A percentile compares a stretch with the other conserved stretches of the same genome.
phyloP scores from a whole-genome alignment of 139 green algal genomes.

The Auxenochlorella pyrenoidosa region DNA sequence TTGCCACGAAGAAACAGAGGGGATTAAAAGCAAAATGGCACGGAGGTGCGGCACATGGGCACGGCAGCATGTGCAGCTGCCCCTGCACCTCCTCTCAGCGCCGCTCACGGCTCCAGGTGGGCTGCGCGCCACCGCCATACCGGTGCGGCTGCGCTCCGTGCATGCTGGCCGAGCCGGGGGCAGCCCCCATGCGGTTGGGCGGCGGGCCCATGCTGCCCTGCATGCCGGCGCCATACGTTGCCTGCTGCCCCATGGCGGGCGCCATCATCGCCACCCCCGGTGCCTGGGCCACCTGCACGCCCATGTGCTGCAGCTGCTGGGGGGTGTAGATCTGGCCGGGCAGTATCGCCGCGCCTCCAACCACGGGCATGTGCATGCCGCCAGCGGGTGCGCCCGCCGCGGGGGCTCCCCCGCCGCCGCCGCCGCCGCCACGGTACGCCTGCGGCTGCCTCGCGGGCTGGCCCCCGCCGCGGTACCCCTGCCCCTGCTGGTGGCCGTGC shows the following conservation, averaged over 20 bases:
- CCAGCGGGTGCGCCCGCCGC: background rate
- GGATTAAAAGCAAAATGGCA: background rate
- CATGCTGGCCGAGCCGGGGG: background rate
- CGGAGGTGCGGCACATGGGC: background rate
- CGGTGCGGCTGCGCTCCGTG: background rate
- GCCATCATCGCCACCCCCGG: background rate
- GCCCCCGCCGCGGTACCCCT: slow-evolving; percentile 5
- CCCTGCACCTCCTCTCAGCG: background rate
- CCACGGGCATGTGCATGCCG: slow-evolving; percentile 20
- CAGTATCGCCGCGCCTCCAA: background rate
- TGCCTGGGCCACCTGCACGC: background rate
- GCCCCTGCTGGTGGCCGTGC: background rate
- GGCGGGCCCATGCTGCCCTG: slow-evolving; percentile 1
- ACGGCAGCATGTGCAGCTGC: background rate
- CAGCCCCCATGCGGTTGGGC: background rate
- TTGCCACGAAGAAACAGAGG: too few species aligned
- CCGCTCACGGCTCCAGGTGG: background rate
- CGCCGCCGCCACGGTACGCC: slow-evolving; percentile 16
- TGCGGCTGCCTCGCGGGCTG: background rate
- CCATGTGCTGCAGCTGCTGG: slow-evolving; percentile 19
- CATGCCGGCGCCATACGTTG: background rate
- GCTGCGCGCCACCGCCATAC: slow-evolving; percentile 1
- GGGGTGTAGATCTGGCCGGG: background rate
- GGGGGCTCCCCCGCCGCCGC: background rate
- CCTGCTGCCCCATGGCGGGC: background rate